Base-by-base conservation (phyloP, 163 green algal genomes). In the Chlamydomonas reinhardtii region DNA sequence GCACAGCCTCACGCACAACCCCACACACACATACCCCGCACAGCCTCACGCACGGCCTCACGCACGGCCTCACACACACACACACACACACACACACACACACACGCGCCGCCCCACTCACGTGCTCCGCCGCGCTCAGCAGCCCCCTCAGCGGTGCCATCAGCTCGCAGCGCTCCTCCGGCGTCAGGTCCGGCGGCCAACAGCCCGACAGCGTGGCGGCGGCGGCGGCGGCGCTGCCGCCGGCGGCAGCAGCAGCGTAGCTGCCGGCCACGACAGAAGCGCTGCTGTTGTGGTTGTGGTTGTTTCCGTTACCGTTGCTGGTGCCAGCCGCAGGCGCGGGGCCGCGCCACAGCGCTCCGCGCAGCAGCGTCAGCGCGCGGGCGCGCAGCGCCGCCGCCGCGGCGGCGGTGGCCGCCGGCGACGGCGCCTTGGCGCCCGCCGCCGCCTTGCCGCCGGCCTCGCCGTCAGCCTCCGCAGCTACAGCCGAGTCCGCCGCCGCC, bases 101-200 rank as follows among this genome's bases (percentile, higher is more conserved):
- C n/a, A n/a, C n/a, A n/a, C n/a, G n/a, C n/a, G n/a, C n/a, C n/a
- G n/a, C n/a, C n/a, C n/a, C 64, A 52, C 78, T 64, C 62, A 88
- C 83, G 43, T 83, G 83, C 48, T 88, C 83, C 0, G 64, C 39
- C 6, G 83, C 73, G 12, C 64, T 71, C 32, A 88, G 73, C 43
- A 82, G 65, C 0, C 73, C 83, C 12, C 83, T 48, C 43, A 82
- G 43, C 15, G 73, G 83, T 24, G 73, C 83, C 74, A 88, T 69
- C 64, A 88, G 54, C 73, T 88, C 83, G 22, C 27, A 35, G 31
- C 83, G 73, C 83, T 88, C 83, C 15, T 77, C 83, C n/a, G 73
- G 29, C 9, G 31, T 86, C 14, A 86, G 80, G 52, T 66, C 80
- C 17, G 70, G 69, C 24, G 39, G 48, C 80, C 69, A 77, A 27